Conservation (phyloP, 306 rosid species). For the Hippophae rhamnoides region DNA sequence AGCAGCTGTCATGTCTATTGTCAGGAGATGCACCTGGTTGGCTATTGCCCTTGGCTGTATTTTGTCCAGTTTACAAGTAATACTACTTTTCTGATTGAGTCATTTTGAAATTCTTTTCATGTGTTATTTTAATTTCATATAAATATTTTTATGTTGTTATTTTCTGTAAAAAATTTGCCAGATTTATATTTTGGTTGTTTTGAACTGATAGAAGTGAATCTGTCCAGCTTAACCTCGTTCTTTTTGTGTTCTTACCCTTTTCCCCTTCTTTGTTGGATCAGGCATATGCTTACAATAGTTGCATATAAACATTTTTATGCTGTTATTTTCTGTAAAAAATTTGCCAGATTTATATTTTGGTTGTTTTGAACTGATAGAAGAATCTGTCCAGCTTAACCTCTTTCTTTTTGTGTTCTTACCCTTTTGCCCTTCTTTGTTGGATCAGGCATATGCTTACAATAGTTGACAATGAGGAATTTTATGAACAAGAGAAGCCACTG, state of each 20-base stretch:
- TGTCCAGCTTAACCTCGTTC: conserved; percentile 8
- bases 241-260: conserved; percentile 7
- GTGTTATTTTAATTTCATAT: conserved; percentile 4
- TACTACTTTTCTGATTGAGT: conserved; percentile 10
- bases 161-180: too few species aligned
- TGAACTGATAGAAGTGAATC: conserved; percentile 16
- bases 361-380: conserved; percentile 21
- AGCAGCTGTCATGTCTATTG: conserved; percentile 47
- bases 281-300: conserved; percentile 91
- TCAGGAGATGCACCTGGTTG: conserved; percentile 94
- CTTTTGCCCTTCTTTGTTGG: conserved; percentile 18
- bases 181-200: conserved; percentile 8
- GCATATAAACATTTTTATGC: too few species aligned
- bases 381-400: conserved; percentile 1
- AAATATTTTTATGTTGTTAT: background rate
- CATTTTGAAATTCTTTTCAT: conserved; percentile 1
- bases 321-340: too few species aligned
- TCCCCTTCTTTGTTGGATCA: conserved; percentile 30
- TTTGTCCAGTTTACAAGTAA: conserved; percentile 97
- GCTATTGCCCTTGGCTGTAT: conserved; percentile 88
- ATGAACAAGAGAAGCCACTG: conserved; percentile 95
- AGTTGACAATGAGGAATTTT: conserved; percentile 90
- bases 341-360: background rate
- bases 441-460: conserved; percentile 90
- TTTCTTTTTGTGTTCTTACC: conserved; percentile 14